Base-by-base conservation (phyloP, 345 rosid species). In the Euphorbia lathyris region DNA sequence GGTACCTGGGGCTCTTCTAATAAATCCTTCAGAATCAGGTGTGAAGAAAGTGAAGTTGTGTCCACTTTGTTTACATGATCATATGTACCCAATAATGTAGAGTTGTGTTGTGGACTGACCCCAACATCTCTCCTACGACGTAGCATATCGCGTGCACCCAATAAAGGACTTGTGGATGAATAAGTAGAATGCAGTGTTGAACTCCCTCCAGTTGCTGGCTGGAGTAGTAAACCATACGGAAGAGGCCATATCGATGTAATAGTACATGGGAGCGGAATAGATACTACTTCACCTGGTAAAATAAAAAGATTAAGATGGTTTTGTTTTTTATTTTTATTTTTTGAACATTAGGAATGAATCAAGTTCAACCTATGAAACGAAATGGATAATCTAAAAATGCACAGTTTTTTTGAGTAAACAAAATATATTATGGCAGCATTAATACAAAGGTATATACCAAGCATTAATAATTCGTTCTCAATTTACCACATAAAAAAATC, bases 211-310 rank as follows among this genome's bases (percentile, higher is more conserved):
- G 78, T 75, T 59, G 77, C 84, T 78, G 83, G 88, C 84, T 88
- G 93, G 48, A 95, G 90, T 71, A 95, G 84, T 67, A 95, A 78
- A 76, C 97, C 99, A 84, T 75, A 87, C 53, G 96, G 97, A 76
- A 90, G 92, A 77, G 97, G 83, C 97, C 97, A 95, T 75, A 95
- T 86, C 23, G 99, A 95, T 77, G 88, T 62, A 74, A 86, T 77
- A 40, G 85, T 69, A 45, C 85, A 80, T 66, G 87, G 82, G 65
- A 95, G 89, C 50, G 93, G 92, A 77, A 95, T 76, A 45, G 85
- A 78, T 64, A 84, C 87, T 70, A 88, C 88, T 83, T 91, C 97
- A 43, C 97, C 99, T 95, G 82, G 67, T 22, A 67, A 77, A 72
- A 20, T 11, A 58, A 45, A 73, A 19, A 48, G 20, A 56, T 6